Evolutionary conservation across 2,329 filamentous ascomycete species (phyloP), one percentile per base, ranked within the genome.

Genomic region (Hypoxylon sp.): DNA sequence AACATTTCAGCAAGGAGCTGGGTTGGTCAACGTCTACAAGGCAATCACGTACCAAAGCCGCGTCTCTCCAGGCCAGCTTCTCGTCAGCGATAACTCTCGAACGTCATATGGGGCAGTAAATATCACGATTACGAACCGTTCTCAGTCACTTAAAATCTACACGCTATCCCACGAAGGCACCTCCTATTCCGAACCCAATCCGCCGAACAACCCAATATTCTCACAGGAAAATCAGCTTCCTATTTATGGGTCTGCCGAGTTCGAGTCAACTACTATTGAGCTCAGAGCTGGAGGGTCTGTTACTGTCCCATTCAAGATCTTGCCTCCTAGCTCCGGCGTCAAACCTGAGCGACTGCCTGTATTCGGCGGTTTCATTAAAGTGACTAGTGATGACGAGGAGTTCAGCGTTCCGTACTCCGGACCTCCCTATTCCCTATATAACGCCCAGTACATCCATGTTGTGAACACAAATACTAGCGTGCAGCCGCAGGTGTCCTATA

Each of bases 1-100:
- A 0, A 74, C 74, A 0, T 68, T 74, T 1, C 78, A 80, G 48
- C 79, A 81, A 64, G 79, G 79, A 7, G 76, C 77, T 5, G 79
- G 79, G 4, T 59, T 79, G 6, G 70, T 80, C 5, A 76, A 80
- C 58, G 75, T 69, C 2, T 78, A 78, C 44, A 71, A 75, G 15
- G 78, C 79, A 15, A 68, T 78, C 21, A 70, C 61, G 13, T 65
- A 72, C 4, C 56, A 72, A 39, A 75, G 59, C 3, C 61, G 44
- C 10, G 62, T 78, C 13, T 70, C 61, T 6, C 75, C 75, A 3
- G 69, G 73, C 1, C 71, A 76, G 52, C 60, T 76, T n/a, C 67
- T 67, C 13, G 58, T 73, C 2, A 55, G 59, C 2, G 73, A 73
- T 19, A 69, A 68, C 19, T 62, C 59, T 19, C 66, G 31, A 13